Base-by-base conservation (phyloP, 331 rosid genomes). In the Arachis monticola region DNA sequence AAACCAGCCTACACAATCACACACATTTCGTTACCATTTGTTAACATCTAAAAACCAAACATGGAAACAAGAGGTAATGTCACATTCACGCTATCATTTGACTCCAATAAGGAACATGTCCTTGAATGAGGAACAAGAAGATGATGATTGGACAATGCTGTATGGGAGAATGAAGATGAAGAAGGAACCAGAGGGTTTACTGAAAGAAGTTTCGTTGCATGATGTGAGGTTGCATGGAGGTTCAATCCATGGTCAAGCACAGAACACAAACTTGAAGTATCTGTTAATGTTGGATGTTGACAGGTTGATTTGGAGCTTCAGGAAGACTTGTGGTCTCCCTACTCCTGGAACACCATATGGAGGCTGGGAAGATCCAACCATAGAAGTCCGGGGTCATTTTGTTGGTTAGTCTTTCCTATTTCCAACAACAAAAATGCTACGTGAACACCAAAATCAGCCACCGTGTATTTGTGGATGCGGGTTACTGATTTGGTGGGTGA, bases 351-450 rank as follows among this genome's bases (percentile, higher is more conserved):
- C 31, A 52, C 83, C 93, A n/a, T 89, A 86, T 62, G 64, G 66
- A 5, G 96, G 88, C 2, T 91, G 96, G 97, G 97, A 92, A 67
- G 76, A 5, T 12, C 74, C 88, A 0, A 0, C 1, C 35, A 2
- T 35, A 38, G 96, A 91, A 80, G 89, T 91, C 6, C 86, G 97
- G 10, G 97, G 97, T 51, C 97, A 91, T 81, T 91, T 87, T 75
- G 96, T 91, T 58, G 97, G 96, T 92, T 42, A 68, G 93, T 83
- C 40, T 4, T 35, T 35, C 22, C 22, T 17, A 17, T 17, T 17
- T 17, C 22, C 0, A 17, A 17, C 22, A 17, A 17, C 22, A 17
- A 17, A 17, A 17, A 17, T 17, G 22, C 22, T 17, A 17, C 22
- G 22, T 17, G 22, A 17, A 17, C 22, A 17, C 22, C 22, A 17